Base-by-base conservation (phyloP, 768 basidiomycete genomes). In the Cystobasidium onofrii region DNA sequence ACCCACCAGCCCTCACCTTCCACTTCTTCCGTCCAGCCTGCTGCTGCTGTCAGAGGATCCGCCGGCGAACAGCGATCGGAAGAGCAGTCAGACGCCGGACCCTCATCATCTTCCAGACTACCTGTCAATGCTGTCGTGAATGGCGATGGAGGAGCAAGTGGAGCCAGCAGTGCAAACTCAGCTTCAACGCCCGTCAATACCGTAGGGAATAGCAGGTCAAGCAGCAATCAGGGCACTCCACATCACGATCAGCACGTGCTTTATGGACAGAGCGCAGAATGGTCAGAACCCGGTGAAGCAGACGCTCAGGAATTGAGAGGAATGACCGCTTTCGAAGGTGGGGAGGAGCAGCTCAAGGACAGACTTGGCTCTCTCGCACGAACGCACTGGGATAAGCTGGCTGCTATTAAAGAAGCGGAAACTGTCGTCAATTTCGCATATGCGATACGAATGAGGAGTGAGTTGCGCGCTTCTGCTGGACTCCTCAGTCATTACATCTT, bases 381-480 rank as follows among this genome's bases (percentile, higher is more conserved):
- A 18, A 46, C 69, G 27, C 69, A 71, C 25, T 71, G 69, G 69
- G 69, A 71, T 34, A 55, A 55, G 34, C 25, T 44, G n/a, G 18
- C 29, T 18, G 33, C 52, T 39, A 55, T 71, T 29, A 71, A 71
- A 44, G 69, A 71, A 60, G 69, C 50, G 9, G 69, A 71, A 52
- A 60, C 69, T 34, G 54, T 71, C 7, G 44, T 71, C 54, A 71
- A 71, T 39, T 71, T 71, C 39, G 69, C 69, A 15, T 71, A 71
- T 71, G 69, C 69, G 27, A 31, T 71, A 23, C 69, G 69, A 27
- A 71, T 71, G 69, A 33, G 69, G 41, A 71, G 69, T 71, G 36
- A 60, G 69, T 39, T 64, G 61, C 34, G 36, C n/a, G 23, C 39
- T 36, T 18, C 18, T 44, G 4, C 13, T 7, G 7, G 13, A 23